phyloP scores from a whole-genome alignment of 116 monocot species.

The Zostera marina region DNA sequence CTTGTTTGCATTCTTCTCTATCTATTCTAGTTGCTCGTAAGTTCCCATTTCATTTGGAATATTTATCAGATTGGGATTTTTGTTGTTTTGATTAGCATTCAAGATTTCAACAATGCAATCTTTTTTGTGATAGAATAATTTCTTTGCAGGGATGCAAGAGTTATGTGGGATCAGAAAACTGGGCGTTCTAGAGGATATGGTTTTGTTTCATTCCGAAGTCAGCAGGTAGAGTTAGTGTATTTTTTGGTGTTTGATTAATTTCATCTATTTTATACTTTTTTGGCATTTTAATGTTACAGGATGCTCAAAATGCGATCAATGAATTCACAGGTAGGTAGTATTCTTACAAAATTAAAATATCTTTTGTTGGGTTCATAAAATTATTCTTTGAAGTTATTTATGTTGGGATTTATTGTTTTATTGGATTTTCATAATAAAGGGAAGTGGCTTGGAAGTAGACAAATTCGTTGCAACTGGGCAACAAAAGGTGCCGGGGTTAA shows the following conservation, averaged over 20 bases:
- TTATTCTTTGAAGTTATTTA: not conserved
- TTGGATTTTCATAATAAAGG: conserved; percentile 14
- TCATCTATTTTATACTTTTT: not conserved
- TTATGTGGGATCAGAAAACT: conserved; percentile 98
- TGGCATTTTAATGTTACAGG: conserved; percentile 17
- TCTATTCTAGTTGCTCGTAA: conserved; percentile 76
- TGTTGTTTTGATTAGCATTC: not conserved
- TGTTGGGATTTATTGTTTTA: not conserved
- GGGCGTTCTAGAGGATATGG: conserved; percentile 90
- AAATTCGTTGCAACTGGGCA: conserved; percentile 86
- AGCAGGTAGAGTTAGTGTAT: conserved; percentile 34
- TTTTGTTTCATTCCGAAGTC: conserved; percentile 83
- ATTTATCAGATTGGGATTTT: not conserved
- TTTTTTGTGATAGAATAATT: not conserved
- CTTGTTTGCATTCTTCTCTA: conserved; percentile 59
- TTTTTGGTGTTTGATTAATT: not conserved
- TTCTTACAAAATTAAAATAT: no score
- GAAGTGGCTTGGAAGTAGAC: conserved; percentile 73
- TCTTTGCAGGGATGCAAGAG: conserved; percentile 59
- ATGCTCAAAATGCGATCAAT: conserved; percentile 93
- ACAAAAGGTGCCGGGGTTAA: conserved; percentile 53
- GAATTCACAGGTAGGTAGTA: conserved; percentile 49
- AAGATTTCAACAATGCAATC: not conserved
- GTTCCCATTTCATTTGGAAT: conserved; percentile 7
- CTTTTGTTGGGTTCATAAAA: no score